These are phyloP conservation scores for Hemerocallis citrina DNA, from an alignment of 106 monocot genomes.

Conservation along the genomic window DNA sequence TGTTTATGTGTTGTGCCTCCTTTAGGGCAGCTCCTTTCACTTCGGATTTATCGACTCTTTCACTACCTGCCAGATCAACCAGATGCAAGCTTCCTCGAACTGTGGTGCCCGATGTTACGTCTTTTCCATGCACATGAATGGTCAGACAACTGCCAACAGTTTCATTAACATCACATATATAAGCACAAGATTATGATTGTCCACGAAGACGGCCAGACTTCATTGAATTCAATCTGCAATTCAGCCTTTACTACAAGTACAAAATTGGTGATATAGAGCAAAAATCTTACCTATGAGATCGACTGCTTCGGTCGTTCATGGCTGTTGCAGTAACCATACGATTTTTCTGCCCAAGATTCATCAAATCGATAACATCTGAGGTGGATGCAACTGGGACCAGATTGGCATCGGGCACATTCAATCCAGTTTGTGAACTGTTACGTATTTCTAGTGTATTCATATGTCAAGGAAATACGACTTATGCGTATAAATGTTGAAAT, in stretches of 20 bases:
- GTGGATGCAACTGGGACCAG: constrained; percentile 69
- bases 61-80: constrained; percentile 95
- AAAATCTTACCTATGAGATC: constrained; percentile 82
- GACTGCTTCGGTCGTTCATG: constrained; percentile 94
- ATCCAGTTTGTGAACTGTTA: constrained; percentile 71
- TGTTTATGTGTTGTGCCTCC: constrained; percentile 96
- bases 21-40: constrained; percentile 81
- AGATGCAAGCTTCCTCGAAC: constrained; percentile 88
- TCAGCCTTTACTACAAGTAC: too few relatives aligned
- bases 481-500: neutral
- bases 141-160: constrained; percentile 75
- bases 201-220: too few relatives aligned
- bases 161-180: neutral
- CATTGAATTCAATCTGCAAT: too few relatives aligned
- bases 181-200: neutral
- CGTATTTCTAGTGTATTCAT: constrained; percentile 82
- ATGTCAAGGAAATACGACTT: constrained; percentile 37
- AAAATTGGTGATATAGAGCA: too few relatives aligned
- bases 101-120: constrained; percentile 46
- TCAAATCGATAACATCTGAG: constrained; percentile 78
- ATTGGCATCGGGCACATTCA: constrained; percentile 85
- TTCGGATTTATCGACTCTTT: constrained; percentile 93
- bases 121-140: constrained; percentile 88
- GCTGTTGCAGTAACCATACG: constrained; percentile 81
- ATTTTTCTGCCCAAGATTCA: constrained; percentile 82